These are phyloP conservation scores for Baudoinia panamericana DNA, from an alignment of 495 filamentous ascomycete species.

Conservation along the genomic window DNA sequence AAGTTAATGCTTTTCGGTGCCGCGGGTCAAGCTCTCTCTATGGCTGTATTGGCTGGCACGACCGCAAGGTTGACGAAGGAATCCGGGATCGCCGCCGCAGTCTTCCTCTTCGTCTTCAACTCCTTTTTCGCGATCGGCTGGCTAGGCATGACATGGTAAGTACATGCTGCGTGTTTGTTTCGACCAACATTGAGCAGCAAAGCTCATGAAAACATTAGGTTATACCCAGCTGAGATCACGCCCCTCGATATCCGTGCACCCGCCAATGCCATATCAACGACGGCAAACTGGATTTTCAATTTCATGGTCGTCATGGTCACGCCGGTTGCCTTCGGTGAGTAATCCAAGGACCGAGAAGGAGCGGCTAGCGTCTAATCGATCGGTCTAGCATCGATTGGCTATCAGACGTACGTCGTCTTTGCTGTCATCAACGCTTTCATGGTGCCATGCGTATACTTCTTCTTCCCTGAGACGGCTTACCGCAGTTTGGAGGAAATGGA, in stretches of 20 bases:
- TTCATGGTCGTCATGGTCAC: conserved; percentile 27
- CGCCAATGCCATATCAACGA: conserved; percentile 14
- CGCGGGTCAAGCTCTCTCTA: conserved; percentile 37
- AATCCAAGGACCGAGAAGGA: conserved; percentile 25
- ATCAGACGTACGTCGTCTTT: conserved; percentile 31
- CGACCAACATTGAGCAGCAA: neutral
- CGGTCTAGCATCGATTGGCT: conserved; percentile 5
- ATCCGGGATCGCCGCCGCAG: conserved; percentile 35
- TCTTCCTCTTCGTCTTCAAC: conserved; percentile 50
- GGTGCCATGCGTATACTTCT: conserved; percentile 41
- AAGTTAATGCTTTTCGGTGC: conserved; percentile 41
- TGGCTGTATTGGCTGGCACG: conserved; percentile 34
- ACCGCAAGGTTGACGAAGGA: conserved; percentile 17
- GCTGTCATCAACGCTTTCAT: conserved; percentile 39
- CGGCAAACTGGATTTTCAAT: conserved; percentile 22
- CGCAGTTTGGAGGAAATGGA: conserved; percentile 37
- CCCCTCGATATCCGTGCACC: conserved; percentile 41
- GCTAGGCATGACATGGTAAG: conserved; percentile 41
- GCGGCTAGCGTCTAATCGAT: neutral
- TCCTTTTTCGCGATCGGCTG: conserved; percentile 46
- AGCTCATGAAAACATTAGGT: conserved; percentile 5
- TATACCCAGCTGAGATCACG: conserved; percentile 46
- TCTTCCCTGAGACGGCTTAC: conserved; percentile 47
- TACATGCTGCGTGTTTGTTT: conserved; percentile 32
- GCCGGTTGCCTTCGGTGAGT: conserved; percentile 20